Evolutionary conservation across 352 stramenopile species (phyloP).

Genomic region (Halophytophthora batemanensis): DNA sequence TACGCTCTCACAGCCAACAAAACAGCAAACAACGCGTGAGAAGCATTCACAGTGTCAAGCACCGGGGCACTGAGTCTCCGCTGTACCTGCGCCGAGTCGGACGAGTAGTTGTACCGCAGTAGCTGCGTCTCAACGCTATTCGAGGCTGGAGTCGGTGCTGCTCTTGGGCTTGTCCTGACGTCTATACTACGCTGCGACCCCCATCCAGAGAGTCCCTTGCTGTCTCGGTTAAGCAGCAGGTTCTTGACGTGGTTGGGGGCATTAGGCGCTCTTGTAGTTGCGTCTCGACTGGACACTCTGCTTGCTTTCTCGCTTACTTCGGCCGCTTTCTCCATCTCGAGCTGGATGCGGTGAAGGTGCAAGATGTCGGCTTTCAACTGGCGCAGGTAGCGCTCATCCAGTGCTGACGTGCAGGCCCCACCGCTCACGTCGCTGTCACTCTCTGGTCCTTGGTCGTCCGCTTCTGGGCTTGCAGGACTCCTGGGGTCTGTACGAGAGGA

Average conservation of each 20-base stretch:
- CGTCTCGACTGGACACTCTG: neutral
- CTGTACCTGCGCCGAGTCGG: conserved; percentile 36
- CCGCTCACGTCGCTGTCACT: conserved; percentile 3
- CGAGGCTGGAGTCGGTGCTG: conserved; percentile 1
- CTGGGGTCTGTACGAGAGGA: conserved; percentile 3
- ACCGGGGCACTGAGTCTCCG: neutral
- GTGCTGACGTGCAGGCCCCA: neutral
- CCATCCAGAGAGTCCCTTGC: conserved; percentile 16
- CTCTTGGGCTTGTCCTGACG: neutral
- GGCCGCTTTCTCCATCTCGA: conserved; percentile 16
- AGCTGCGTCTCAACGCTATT: conserved; percentile 32
- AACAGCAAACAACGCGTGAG: neutral
- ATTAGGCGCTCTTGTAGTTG: conserved; percentile 1
- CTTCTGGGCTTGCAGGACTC: conserved; percentile 1
- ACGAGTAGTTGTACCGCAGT: conserved; percentile 45
- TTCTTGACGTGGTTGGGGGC: conserved; percentile 56
- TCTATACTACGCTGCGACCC: conserved; percentile 6
- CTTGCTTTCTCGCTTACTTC: conserved; percentile 6
- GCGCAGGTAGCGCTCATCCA: conserved; percentile 46
- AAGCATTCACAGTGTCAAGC: neutral
- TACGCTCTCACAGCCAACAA: conserved; percentile 9
- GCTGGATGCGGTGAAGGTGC: conserved; percentile 25
- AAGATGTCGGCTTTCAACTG: conserved; percentile 63
- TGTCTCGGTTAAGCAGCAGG: conserved; percentile 55
- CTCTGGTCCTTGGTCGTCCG: neutral